A percentile compares a stretch with the other conserved stretches of the same genome.
Evolutionary conservation across 1,284 basidiomycete genomes (phyloP).

Genomic region (Ceratobasidium sp.): DNA sequence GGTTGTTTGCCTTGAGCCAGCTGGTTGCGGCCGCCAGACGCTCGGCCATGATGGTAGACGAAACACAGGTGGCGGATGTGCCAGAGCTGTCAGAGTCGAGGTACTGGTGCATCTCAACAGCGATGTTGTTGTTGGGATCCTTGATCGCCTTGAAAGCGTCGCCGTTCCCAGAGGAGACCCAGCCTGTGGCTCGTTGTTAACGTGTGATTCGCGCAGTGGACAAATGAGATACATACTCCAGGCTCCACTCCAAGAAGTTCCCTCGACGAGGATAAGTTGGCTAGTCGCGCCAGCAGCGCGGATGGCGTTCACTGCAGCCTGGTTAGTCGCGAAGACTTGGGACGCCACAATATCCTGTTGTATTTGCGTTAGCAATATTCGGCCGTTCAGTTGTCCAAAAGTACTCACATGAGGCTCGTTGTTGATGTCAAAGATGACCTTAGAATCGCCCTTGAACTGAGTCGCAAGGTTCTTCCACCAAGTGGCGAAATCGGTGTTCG

Average conservation of each 20-base stretch:
- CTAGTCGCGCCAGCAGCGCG: constrained; percentile 69
- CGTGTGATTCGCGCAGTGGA: neutral
- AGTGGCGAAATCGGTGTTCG: constrained; percentile 66
- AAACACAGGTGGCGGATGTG: constrained; percentile 68
- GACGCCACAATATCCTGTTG: constrained; percentile 35
- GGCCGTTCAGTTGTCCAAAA: too few relatives aligned
- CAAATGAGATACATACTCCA: constrained; percentile 53
- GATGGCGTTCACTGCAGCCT: constrained; percentile 75
- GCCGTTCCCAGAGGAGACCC: constrained; percentile 70
- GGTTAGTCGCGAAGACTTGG: constrained; percentile 58
- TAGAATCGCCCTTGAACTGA: constrained; percentile 57
- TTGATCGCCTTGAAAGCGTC: constrained; percentile 66
- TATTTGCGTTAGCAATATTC: too few relatives aligned
- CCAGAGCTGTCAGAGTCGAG: constrained; percentile 75
- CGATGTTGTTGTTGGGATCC: constrained; percentile 73
- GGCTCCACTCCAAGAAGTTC: constrained; percentile 60
- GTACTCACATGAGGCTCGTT: constrained; percentile 68
- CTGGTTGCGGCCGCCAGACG: constrained; percentile 68
- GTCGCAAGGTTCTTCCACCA: constrained; percentile 71
- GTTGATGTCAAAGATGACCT: constrained; percentile 65
- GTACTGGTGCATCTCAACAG: constrained; percentile 79
- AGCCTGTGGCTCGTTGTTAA: constrained; percentile 56
- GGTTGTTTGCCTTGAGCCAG: constrained; percentile 70
- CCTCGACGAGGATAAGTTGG: constrained; percentile 65
- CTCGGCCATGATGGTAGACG: constrained; percentile 69